phyloP scores from a whole-genome alignment of 371 early-diverging fungal species.

The Choanephora cucurbitarum region DNA sequence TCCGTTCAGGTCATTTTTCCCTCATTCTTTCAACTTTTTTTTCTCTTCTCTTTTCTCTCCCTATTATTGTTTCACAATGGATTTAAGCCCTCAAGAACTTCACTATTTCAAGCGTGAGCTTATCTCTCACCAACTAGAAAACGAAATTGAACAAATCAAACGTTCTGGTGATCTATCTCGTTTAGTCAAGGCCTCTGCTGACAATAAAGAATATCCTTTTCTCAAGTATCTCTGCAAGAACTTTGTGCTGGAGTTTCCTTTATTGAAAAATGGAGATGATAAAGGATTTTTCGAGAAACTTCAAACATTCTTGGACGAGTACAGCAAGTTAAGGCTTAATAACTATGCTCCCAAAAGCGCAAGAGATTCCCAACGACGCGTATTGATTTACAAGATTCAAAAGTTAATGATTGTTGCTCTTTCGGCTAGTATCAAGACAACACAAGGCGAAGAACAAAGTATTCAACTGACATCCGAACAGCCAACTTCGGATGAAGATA shows the following conservation, averaged over 20 bases:
- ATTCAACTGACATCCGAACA: slow-evolving; percentile 21
- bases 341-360: slow-evolving; percentile 31
- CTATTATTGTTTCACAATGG: slow-evolving; percentile 9
- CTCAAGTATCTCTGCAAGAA: slow-evolving; percentile 34
- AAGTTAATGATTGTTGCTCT: slow-evolving; percentile 37
- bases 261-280: slow-evolving; percentile 35
- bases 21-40: background rate
- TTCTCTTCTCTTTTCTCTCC: slow-evolving; percentile 2
- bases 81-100: slow-evolving; percentile 20
- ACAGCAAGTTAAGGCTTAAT: slow-evolving; percentile 31
- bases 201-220: slow-evolving; percentile 30
- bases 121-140: slow-evolving; percentile 17
- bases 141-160: slow-evolving; percentile 15
- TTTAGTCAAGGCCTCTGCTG: slow-evolving; percentile 1
- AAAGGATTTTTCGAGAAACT: slow-evolving; percentile 36
- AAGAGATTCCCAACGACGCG: slow-evolving; percentile 36
- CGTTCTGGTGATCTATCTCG: background rate
- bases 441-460: slow-evolving; percentile 43
- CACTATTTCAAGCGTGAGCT: slow-evolving; percentile 34
- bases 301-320: slow-evolving; percentile 39
- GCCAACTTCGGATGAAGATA: slow-evolving; percentile 9
- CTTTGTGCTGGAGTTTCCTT: slow-evolving; percentile 41
- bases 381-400: slow-evolving; percentile 40
- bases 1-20: background rate
- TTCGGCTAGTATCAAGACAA: slow-evolving; percentile 41